phyloP scores from a whole-genome alignment of 495 filamentous ascomycete genomes.

The Penicillium coprophilum region DNA sequence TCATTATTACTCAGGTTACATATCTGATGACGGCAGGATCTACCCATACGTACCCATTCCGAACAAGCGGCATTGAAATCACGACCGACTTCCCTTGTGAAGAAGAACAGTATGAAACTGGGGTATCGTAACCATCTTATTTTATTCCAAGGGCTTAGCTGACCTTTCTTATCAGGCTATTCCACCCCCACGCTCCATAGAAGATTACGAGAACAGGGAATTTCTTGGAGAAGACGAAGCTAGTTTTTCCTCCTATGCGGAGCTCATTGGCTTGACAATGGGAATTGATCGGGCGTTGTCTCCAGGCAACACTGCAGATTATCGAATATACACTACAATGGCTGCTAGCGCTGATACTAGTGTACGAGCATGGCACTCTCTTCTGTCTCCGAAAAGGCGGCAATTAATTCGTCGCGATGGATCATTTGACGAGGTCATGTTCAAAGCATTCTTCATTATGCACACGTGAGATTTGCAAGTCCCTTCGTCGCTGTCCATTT shows the following conservation, averaged over 20 bases:
- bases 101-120: constrained; percentile 19
- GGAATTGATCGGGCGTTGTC: constrained; percentile 19
- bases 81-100: constrained; percentile 22
- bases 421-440: constrained; percentile 24
- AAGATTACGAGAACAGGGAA: constrained; percentile 25
- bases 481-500: not conserved
- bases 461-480: constrained; percentile 11
- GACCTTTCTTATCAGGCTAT: constrained; percentile 12
- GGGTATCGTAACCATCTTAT: constrained; percentile 3
- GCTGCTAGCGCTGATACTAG: constrained; percentile 17
- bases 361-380: constrained; percentile 17
- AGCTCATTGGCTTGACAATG: constrained; percentile 19
- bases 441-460: constrained; percentile 26
- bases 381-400: constrained; percentile 17
- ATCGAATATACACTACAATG: constrained; percentile 10
- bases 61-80: constrained; percentile 16
- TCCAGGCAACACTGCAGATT: constrained; percentile 2
- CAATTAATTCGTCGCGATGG: constrained; percentile 18
- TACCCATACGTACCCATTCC: constrained; percentile 23
- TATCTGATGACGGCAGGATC: not conserved
- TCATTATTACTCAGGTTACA: not conserved
- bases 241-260: constrained; percentile 23
- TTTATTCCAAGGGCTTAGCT: not conserved
- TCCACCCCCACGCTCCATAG: constrained; percentile 11
- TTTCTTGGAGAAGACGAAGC: constrained; percentile 15